Evolutionary conservation across 1,284 basidiomycete genomes (phyloP).

Genomic region (Mycosarcoma mackinlayi): DNA sequence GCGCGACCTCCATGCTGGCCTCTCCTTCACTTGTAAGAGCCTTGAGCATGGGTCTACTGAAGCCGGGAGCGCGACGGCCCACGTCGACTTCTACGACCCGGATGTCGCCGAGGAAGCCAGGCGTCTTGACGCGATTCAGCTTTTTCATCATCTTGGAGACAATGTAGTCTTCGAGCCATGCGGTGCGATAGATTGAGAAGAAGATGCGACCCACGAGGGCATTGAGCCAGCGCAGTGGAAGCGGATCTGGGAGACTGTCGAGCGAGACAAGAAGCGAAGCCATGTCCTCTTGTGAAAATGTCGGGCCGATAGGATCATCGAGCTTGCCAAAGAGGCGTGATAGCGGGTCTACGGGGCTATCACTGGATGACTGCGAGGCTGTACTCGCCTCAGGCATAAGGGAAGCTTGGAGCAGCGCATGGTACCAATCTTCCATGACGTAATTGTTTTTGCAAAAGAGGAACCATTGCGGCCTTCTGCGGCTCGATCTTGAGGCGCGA

Average conservation of each 20-base stretch:
- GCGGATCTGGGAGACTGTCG: constrained; percentile 91
- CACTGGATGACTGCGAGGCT: constrained; percentile 14
- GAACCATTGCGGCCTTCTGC: constrained; percentile 60
- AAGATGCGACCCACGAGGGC: constrained; percentile 91
- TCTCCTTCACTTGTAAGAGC: constrained; percentile 92
- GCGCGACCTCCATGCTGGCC: constrained; percentile 83
- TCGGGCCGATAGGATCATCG: constrained; percentile 70
- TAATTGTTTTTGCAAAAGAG: constrained; percentile 63
- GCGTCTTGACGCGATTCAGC: constrained; percentile 86
- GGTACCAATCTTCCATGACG: constrained; percentile 86
- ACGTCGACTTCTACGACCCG: constrained; percentile 88
- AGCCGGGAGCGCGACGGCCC: constrained; percentile 77
- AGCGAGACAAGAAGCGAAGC: constrained; percentile 81
- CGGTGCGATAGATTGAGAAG: constrained; percentile 88
- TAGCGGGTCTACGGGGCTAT: constrained; percentile 17
- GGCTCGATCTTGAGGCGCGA: constrained; percentile 7
- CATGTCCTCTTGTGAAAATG: constrained; percentile 86
- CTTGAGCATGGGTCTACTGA: constrained; percentile 92
- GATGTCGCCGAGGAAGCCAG: constrained; percentile 85
- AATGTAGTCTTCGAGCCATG: constrained; percentile 82
- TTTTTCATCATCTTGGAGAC: constrained; percentile 92
- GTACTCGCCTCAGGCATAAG: constrained; percentile 69
- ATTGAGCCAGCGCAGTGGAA: constrained; percentile 96
- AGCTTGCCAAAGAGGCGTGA: constrained; percentile 20
- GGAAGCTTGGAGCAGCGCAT: constrained; percentile 82